Base-by-base conservation (phyloP, 768 basidiomycete genomes). In the Candolleomyces efflorescens region DNA sequence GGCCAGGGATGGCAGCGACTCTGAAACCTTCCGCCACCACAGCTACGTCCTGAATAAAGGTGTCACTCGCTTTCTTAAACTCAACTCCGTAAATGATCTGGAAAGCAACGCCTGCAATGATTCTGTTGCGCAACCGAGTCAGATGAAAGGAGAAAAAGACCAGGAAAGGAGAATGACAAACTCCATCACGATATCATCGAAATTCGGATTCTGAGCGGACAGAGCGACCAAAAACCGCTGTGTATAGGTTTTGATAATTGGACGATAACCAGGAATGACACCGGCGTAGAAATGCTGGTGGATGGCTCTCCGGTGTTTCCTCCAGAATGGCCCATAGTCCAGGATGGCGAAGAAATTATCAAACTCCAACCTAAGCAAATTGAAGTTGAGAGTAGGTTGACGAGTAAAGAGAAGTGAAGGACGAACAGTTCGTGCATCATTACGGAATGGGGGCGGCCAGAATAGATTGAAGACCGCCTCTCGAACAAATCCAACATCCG, bases 381-480 rank as follows among this genome's bases (percentile, higher is more conserved):
- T 1, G 27, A 7, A 20, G 2, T 26, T 20, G 17, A 24, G 36
- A 15, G 1, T 46, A 48, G 15, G 20, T 32, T 22, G 22, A 15
- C 18, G 39, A 51, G 5, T 18, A 3, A 20, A 26, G 20, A 11
- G 67, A 27, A 48, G 4, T n/a, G 11, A 36, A 22, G 11, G 11
- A 67, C 72, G 52, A 53, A 79, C 77, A 82, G 55, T n/a, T 78
- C 77, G 43, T 78, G 72, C 53, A 78, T 73, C 53, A 60, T 60
- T 0, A 71, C 69, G 9, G 74, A 54, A 57, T 59, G 68, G 55
- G 67, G 26, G 75, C 60, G 45, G 24, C 51, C 47, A 36, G 55
- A 59, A 18, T 53, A 56, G 15, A 53, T 62, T n/a, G 27, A 20
- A 20, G 58, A 51, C 20, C 47, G 43, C 13, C 50, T 54, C 47